Evolutionary conservation across 2,329 filamentous ascomycete species (phyloP), one percentile per base, ranked within the genome.

Genomic region (Chaetothyriales sp.): DNA sequence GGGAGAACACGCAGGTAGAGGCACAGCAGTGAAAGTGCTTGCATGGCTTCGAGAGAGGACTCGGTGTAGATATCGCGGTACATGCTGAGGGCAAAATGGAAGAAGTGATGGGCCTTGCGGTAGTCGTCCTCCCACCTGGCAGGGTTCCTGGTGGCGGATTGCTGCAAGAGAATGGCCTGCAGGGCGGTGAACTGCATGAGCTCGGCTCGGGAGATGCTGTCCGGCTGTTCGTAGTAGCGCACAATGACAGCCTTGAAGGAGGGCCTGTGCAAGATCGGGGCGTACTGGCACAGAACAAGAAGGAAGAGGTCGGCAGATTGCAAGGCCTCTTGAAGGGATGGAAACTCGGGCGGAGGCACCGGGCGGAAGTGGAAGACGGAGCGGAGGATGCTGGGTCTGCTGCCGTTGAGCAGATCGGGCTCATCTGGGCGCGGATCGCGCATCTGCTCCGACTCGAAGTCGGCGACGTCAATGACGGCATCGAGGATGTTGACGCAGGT

Each of bases 401-500:
- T 89, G 62, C 85, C 84, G 66, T 84, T 83, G 65, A 81, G 82
- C 8, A 80, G 62, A 2, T 72, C 73, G 26, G 67, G 65, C 3
- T 66, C 65, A 26, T 64, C 19, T 66, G 65, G 18, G 65, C 65
- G 20, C 51, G 70, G 62, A 64, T 74, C 59, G 53, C 64, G 68
- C 52, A 68, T 84, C 81, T 59, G 84, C 78, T 60, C 63, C 1
- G 76, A 78, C 46, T 81, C 75, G 60, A 86, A 87, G 44, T 82
- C 79, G 10, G 83, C 80, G 43, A 90, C 77, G 64, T 93, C 84
- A 60, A 60, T 54, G 15, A 92, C 83, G 45, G 84, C 82, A 32
- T 86, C 86, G 43, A 92, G 78, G 49, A 93, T 78, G 1, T 84
- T 81, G n/a, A 92, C 70, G 7, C 78, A 79, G 0, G 83, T 88